A percentile compares a stretch with the other conserved stretches of the same genome.
These are phyloP conservation scores for Apiotrichum gamsii DNA, from an alignment of 1,284 basidiomycete species.

Conservation along the genomic window DNA sequence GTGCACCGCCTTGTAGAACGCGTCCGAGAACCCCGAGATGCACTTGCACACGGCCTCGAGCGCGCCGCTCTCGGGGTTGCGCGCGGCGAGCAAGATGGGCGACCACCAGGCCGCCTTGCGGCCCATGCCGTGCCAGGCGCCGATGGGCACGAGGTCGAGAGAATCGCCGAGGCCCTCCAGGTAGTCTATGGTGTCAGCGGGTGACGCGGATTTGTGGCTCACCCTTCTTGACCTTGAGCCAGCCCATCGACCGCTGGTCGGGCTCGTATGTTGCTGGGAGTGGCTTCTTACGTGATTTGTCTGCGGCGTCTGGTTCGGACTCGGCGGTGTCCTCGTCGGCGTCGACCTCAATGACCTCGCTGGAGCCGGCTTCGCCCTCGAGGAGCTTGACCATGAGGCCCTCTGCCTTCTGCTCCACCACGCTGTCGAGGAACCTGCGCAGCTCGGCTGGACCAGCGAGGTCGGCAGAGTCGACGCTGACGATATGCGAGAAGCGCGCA, in stretches of 20 bases:
- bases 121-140: conserved; percentile 89
- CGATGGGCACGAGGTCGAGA: conserved; percentile 59
- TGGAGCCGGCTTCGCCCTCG: conserved; percentile 42
- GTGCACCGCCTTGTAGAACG: conserved; percentile 70
- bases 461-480: conserved; percentile 64
- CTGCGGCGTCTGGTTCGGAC: too few species aligned
- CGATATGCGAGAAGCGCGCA: conserved; percentile 69
- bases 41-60: conserved; percentile 82
- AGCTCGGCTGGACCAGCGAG: conserved; percentile 50
- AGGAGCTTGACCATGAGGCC: conserved; percentile 89
- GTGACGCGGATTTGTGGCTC: conserved; percentile 37
- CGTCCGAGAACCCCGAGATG: conserved; percentile 72
- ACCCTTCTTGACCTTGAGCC: conserved; percentile 76
- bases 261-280: conserved; percentile 86
- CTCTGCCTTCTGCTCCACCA: conserved; percentile 77
- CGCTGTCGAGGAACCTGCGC: conserved; percentile 70
- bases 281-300: conserved; percentile 53
- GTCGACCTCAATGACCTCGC: conserved; percentile 25
- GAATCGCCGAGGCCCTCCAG: conserved; percentile 51
- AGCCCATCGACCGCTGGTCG: conserved; percentile 56
- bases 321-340: conserved; percentile 21
- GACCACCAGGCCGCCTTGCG: conserved; percentile 90
- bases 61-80: conserved; percentile 63
- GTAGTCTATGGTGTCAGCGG: conserved; percentile 54
- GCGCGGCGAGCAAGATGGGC: conserved; percentile 75